Base-by-base conservation (phyloP, 2,329 filamentous ascomycete genomes). In the Neofusicoccum sp. region DNA sequence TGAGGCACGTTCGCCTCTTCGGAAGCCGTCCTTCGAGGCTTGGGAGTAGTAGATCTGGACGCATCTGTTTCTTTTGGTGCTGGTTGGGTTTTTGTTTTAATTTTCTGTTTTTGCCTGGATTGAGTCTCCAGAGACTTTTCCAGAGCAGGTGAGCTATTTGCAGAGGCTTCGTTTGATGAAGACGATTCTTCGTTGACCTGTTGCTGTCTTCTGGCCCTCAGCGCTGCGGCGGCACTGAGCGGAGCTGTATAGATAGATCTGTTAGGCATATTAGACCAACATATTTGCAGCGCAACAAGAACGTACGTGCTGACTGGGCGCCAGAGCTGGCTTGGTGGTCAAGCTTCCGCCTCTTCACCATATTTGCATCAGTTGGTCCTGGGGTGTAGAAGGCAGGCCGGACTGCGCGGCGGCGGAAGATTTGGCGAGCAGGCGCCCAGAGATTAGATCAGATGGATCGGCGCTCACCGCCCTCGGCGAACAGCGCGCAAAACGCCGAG, bases 211-310 rank as follows among this genome's bases (percentile, higher is more conserved):
- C 50, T 34, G 12, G 61, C 61, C 14, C 49, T 54, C 11, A 62
- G 34, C 50, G 61, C 61, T 39, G 61, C 61, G 36, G 61, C 61
- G 9, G 61, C 61, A 48, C 61, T 62, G n/a, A 39, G 41, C 28
- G 61, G 37, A 50, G 61, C 61, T 63, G 28, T 29, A 36, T 12
- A 41, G 9, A 8, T 34, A 34, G 7, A 29, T 43, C 54, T 63
- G 61, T 63, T 44, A 63, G 61, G 36, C 34, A 37, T 22, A 63
- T 63, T 52, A 63, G 61, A 50, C 50, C 43, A 41, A 8, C 56
- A 16, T 36, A 52, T 7, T 29, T 8, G 34, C 28, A 43, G 6
- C 9, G 12, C 6, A 14, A 36, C 36, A 14, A 43, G 14, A 2
- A 59, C 61, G n/a, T 52, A 63, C 61, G 29, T 12, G 36, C 50